Percentiles rank a stretch among this genome's conserved stretches.
Conservation (phyloP, 306 rosid genomes). For the Prunus dulcis region DNA sequence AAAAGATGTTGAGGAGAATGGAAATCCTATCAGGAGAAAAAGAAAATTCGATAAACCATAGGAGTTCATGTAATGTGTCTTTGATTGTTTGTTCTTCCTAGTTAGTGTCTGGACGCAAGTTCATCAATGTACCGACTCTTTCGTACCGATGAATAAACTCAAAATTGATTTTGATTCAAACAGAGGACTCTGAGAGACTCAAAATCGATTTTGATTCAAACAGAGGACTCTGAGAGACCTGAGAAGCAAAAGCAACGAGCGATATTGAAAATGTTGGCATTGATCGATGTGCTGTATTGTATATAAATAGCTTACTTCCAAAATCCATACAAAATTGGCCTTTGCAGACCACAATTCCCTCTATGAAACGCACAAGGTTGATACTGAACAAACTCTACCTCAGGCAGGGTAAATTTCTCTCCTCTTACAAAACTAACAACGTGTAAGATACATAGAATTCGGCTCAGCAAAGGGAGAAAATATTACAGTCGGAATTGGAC, state of each 20-base stretch:
- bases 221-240: too few species aligned
- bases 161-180: too few species aligned
- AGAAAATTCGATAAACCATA: too few species aligned
- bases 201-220: too few species aligned
- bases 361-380: background rate
- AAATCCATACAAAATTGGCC: background rate
- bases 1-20: too few species aligned
- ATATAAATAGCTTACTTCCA: background rate
- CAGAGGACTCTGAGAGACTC: too few species aligned
- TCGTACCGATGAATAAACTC: too few species aligned
- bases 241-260: background rate
- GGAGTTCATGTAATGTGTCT: too few species aligned
- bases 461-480: background rate
- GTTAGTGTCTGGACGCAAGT: too few species aligned
- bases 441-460: constrained; percentile 9
- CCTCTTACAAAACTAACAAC: background rate
- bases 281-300: background rate
- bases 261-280: background rate
- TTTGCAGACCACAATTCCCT: background rate
- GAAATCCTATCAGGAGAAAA: too few species aligned
- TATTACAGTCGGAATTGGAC: constrained; percentile 23
- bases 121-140: too few species aligned
- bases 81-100: too few species aligned
- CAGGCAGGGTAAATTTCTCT: constrained; percentile 1
- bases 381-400: background rate